Evolutionary conservation across 2,329 filamentous ascomycete species (phyloP).

Genomic region (Aspergillus quadricinctus): DNA sequence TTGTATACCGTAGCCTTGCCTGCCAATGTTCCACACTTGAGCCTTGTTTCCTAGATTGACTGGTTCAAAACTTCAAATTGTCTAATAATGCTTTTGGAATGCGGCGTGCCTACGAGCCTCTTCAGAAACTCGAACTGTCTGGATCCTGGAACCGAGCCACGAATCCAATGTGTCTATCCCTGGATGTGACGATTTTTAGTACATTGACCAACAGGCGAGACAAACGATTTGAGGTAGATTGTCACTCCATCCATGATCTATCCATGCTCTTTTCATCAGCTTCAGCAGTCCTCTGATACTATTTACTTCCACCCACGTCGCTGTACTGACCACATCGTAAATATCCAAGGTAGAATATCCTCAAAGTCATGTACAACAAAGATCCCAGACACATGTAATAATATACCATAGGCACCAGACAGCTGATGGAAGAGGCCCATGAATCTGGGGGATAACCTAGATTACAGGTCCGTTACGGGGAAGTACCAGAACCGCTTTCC

Average conservation of each 20-base stretch:
- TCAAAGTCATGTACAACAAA: background rate
- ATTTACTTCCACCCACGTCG: background rate
- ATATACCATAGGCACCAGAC: background rate
- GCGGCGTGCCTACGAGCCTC: background rate
- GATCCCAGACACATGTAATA: background rate
- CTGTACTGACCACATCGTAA: background rate
- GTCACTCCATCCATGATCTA: no score
- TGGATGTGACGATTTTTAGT: background rate
- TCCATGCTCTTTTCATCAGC: background rate
- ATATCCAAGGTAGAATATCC: background rate
- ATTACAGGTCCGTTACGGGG: conserved; percentile 6
- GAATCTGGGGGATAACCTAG: conserved; percentile 3
- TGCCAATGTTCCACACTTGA: background rate
- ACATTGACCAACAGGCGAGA: background rate
- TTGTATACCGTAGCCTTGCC: background rate
- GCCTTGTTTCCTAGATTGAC: background rate
- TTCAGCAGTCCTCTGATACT: background rate
- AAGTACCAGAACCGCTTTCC: conserved; percentile 4
- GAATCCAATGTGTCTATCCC: background rate
- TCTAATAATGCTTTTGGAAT: background rate
- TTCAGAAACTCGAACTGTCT: background rate
- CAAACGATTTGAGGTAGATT: background rate
- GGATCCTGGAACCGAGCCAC: background rate
- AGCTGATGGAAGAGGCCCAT: background rate
- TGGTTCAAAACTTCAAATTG: background rate